Evolutionary conservation across 2,329 filamentous ascomycete species (phyloP), one percentile per base, ranked within the genome.

Genomic region (Penicillium sp.): DNA sequence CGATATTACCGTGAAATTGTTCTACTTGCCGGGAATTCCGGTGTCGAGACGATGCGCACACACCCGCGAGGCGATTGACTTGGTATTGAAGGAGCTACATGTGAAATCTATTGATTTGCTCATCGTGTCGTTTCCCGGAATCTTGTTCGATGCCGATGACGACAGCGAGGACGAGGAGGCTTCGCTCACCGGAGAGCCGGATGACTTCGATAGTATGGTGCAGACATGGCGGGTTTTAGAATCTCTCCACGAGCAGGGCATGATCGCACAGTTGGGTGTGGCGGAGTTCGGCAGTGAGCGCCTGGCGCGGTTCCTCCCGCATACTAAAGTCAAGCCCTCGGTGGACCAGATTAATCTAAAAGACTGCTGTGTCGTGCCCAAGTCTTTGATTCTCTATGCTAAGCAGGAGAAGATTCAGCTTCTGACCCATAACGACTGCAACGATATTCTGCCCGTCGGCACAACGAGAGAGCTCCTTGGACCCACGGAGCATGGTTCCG

Each of bases 341-440:
- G 93, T 97, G 38, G 86, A 97, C 72, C 94, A 99, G 79, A 95
- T 99, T 79, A 97, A 97, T 70, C 84, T 96, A 46, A 86, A 89
- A 64, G 90, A 97, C 73, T 97, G 93, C 78, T 99, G 94, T 74
- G 93, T 91, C 43, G 94, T 97, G 41, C 94, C 94, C 8, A 92
- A 91, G 65, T 87, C 90, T 12, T 80, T 99, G 57, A 85, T 91
- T 53, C 76, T 88, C 64, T 86, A 95, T 64, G 93, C 93, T n/a
- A 92, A 90, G 71, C 80, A 86, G 58, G 81, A 91, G 68, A 80
- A 84, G 18, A 91, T 99, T 56, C 90, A 97, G 71, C 77, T 99
- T 52, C 79, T 96, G 50, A 95, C 95, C 38, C 94, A 99, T 74
- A 90, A 90, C 61, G 94, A 99, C 74, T 95, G 89, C 74, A 94